phyloP scores from a whole-genome alignment of 2,329 filamentous ascomycete genomes.

The Fusarium dlaminii region DNA sequence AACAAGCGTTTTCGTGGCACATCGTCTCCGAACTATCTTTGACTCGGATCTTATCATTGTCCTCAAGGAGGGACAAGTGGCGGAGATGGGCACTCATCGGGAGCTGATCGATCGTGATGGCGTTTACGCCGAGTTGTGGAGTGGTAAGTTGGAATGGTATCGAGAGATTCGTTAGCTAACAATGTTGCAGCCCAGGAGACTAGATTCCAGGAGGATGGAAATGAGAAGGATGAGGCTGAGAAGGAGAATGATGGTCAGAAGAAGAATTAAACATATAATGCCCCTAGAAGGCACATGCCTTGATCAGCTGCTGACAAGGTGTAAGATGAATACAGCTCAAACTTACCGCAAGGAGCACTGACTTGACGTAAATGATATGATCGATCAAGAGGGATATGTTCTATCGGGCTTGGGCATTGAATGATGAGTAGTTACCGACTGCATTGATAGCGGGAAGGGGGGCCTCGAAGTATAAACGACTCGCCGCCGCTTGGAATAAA shows the following conservation, averaged over 20 bases:
- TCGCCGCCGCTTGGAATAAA: no score
- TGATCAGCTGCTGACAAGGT: neutral
- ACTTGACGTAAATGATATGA: neutral
- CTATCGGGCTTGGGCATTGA: neutral
- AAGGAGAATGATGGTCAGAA: constrained; percentile 29
- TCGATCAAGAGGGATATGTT: neutral
- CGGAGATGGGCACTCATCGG: constrained; percentile 87
- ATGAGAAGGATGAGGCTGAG: constrained; percentile 50
- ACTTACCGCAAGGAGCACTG: neutral
- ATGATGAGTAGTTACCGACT: neutral
- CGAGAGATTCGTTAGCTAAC: constrained; percentile 9
- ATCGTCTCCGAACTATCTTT: constrained; percentile 90
- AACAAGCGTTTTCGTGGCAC: constrained; percentile 95
- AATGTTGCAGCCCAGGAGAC: constrained; percentile 67
- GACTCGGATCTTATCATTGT: constrained; percentile 95
- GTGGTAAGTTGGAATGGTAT: constrained; percentile 64
- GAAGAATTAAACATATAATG: constrained; percentile 9
- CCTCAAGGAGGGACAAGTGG: constrained; percentile 83
- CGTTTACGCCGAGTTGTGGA: constrained; percentile 91
- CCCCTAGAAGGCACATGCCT: neutral
- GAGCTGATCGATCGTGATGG: constrained; percentile 81
- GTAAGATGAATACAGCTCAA: constrained; percentile 21
- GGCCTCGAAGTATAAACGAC: neutral
- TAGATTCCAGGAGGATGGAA: constrained; percentile 60
- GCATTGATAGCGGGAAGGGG: fast-evolving